Evolutionary conservation across 208 protist species (phyloP), one percentile per base, ranked within the genome.

Genomic region (Porcisia deanei): DNA sequence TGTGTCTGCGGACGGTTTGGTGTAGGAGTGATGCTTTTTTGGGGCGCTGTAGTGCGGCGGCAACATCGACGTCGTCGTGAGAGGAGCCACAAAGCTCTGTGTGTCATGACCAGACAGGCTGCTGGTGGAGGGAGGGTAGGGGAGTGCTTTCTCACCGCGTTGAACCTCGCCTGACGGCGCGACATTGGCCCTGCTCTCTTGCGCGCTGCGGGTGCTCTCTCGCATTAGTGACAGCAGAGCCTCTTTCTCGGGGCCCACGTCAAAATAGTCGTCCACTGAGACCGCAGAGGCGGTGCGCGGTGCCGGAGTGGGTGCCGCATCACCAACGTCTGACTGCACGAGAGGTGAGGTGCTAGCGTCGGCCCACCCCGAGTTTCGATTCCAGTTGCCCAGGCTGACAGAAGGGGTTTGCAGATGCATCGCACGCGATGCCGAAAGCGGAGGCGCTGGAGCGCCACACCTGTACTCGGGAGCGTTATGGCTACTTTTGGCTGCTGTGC

Each of bases 201-300:
- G 43, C 41, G 64, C 8, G 20, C 61, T 30, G 49, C 67, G 72
- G 10, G 67, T 74, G 58, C 66, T 75, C 58, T 72, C 61, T 3
- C 54, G 77, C 73, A 83, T 55, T 41, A 88, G 59, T 9, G 59
- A 67, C 39, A 82, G 84, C 16, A 91, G 76, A 1, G 83, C 77
- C 30, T 75, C 77, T 61, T 94, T 90, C 58, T 89, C 87, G 8
- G 85, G 77, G 4, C 73, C 77, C 63, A 82, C 73, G 57, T 88
- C 85, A 37, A 88, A 88, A 69, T 77, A 88, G 45, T 82, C 66
- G 53, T 41, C 68, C 34, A 20, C 61, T 18, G 61, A 41, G 12
- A 47, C n/a, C 5, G 53, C 71, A 2, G 41, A 18, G 18, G 58
- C 9, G n/a, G n/a, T 20, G 30, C 53, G 67, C 45, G 53, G 52